These are phyloP conservation scores for Yarrowia hollandica DNA, from an alignment of 805 yeast species.

Conservation along the genomic window DNA sequence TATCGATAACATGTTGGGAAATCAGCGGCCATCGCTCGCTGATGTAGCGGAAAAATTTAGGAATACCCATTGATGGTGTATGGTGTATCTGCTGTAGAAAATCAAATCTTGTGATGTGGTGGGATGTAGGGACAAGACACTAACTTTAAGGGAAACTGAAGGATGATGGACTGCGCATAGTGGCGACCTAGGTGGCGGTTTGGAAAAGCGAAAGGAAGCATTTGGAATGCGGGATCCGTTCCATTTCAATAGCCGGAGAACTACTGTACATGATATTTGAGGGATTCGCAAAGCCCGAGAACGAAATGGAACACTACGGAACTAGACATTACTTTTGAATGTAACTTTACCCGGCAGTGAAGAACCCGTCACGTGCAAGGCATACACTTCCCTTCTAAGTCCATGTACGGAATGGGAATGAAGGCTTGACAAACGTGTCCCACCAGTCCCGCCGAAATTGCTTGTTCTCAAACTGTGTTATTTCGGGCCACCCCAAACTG, in stretches of 20 bases:
- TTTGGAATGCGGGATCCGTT: too few relatives aligned
- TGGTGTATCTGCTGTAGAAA: slow-evolving; percentile 8
- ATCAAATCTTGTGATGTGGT: slow-evolving; percentile 26
- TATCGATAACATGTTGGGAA: slow-evolving; percentile 77
- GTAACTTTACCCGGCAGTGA: too few relatives aligned
- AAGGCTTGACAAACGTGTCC: too few relatives aligned
- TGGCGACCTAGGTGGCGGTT: slow-evolving; percentile 3
- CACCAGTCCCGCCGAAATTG: too few relatives aligned
- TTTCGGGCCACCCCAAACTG: too few relatives aligned
- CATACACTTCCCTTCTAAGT: too few relatives aligned
- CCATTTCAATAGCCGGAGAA: background rate
- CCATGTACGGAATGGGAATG: too few relatives aligned
- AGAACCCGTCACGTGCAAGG: too few relatives aligned
- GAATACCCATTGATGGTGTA: slow-evolving; percentile 66
- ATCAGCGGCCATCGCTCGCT: slow-evolving; percentile 99
- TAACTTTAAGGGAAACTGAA: slow-evolving; percentile 35
- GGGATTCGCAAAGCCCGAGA: background rate
- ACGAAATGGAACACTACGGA: background rate
- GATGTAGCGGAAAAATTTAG: slow-evolving; percentile 93
- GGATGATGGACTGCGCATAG: background rate
- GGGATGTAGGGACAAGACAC: slow-evolving; percentile 14
- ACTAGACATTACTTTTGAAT: background rate
- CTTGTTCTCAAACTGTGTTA: too few relatives aligned
- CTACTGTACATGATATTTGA: too few relatives aligned
- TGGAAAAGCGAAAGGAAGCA: too few relatives aligned